Conservation (phyloP, 176 grass and related monocot species). For the Triticum timopheevii region DNA sequence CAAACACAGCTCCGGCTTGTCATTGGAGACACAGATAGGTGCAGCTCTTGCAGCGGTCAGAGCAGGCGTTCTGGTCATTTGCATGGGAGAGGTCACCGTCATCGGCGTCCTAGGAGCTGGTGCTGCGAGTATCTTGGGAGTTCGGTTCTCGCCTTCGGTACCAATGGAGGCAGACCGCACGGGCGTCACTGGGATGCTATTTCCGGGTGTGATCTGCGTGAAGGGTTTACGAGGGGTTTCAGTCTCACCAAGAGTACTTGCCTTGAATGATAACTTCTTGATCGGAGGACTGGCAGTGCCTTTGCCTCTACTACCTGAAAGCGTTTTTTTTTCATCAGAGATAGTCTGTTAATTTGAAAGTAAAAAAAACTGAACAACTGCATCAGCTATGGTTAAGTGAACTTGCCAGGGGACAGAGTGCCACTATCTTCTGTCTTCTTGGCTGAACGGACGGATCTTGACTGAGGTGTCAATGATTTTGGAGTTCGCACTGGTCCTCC, state of each 20-base stretch:
- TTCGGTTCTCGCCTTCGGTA: constrained; percentile 48
- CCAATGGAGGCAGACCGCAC: background rate
- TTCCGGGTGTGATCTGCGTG: constrained; percentile 31
- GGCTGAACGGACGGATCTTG: constrained; percentile 30
- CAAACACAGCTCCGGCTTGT: constrained; percentile 24
- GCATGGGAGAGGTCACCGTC: constrained; percentile 40
- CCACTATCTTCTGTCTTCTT: constrained; percentile 48
- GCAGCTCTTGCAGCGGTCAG: background rate
- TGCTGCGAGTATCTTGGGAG: constrained; percentile 26
- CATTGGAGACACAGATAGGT: constrained; percentile 22
- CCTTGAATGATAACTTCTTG: constrained; percentile 62
- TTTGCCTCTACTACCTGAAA: constrained; percentile 51
- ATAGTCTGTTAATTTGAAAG: background rate
- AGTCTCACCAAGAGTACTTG: constrained; percentile 29
- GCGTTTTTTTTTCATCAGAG: background rate
- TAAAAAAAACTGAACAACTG: background rate
- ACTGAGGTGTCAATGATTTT: constrained; percentile 42
- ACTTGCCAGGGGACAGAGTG: constrained; percentile 54
- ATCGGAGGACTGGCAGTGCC: constrained; percentile 40
- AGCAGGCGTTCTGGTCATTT: constrained; percentile 30
- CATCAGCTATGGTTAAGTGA: background rate
- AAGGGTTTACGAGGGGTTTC: constrained; percentile 61
- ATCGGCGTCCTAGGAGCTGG: constrained; percentile 35
- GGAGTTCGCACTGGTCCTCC: constrained; percentile 38
- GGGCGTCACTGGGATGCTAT: constrained; percentile 33